phyloP scores from a whole-genome alignment of 345 rosid genomes.

The Eucalyptus melliodora region DNA sequence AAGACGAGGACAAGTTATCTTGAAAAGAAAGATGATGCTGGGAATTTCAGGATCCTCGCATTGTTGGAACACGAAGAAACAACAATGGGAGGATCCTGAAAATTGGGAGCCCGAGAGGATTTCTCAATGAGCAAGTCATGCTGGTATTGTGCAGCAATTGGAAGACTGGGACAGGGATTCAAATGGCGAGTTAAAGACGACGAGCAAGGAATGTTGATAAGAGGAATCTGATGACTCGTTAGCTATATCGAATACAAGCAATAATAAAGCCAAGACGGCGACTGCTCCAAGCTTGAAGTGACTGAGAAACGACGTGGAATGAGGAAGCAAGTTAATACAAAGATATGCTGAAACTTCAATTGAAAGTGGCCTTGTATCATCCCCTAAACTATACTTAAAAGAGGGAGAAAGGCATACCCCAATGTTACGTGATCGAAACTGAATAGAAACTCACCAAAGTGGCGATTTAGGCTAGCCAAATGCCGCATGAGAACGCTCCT shows the following conservation, averaged over 20 bases:
- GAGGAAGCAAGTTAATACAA: not conserved
- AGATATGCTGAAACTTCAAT: not conserved
- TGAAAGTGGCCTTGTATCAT: not conserved
- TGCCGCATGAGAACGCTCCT: not conserved
- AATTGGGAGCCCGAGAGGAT: not conserved
- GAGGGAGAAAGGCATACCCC: not conserved
- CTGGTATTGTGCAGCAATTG: not conserved
- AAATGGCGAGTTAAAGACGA: not conserved
- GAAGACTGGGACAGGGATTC: not conserved
- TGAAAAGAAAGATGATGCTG: too few relatives aligned
- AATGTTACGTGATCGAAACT: not conserved
- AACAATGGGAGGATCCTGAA: not conserved
- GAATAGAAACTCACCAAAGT: not conserved
- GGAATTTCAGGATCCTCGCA: not conserved
- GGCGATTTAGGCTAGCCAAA: not conserved
- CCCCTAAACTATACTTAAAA: not conserved
- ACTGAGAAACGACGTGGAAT: not conserved
- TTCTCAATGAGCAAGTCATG: not conserved
- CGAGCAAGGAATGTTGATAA: not conserved
- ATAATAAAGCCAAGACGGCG: not conserved
- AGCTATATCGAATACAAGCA: not conserved
- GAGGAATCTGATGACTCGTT: not conserved
- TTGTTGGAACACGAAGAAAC: not conserved
- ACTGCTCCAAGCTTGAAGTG: not conserved
- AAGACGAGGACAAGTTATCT: not conserved